Conservation (phyloP, 768 basidiomycete species). For the Mycena haematopus region DNA sequence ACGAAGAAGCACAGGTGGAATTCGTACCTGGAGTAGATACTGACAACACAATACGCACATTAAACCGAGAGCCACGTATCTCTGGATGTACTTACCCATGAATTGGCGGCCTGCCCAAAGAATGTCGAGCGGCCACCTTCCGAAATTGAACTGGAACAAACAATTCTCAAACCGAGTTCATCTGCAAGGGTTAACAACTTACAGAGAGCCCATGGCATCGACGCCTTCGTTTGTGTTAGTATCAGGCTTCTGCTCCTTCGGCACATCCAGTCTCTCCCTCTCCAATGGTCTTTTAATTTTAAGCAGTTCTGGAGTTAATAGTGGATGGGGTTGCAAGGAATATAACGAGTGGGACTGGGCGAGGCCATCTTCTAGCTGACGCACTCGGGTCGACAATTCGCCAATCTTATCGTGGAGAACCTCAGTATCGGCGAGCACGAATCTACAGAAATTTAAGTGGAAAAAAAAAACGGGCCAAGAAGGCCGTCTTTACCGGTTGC, state of each 20-base stretch:
- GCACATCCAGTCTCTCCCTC: slow-evolving; percentile 42
- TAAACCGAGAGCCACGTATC: neutral
- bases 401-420: slow-evolving; percentile 71
- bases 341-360: slow-evolving; percentile 54
- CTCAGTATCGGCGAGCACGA: slow-evolving; percentile 76
- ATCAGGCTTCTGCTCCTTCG: slow-evolving; percentile 53
- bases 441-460: slow-evolving; percentile 45
- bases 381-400: slow-evolving; percentile 65
- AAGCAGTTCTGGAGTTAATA: slow-evolving; percentile 65
- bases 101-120: slow-evolving; percentile 70
- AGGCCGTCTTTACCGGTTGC: slow-evolving; percentile 58
- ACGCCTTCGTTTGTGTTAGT: slow-evolving; percentile 63
- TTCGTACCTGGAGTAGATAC: slow-evolving; percentile 70
- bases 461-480: neutral
- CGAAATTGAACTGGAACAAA: slow-evolving; percentile 58
- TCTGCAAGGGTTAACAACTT: slow-evolving; percentile 31
- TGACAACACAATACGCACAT: slow-evolving; percentile 32
- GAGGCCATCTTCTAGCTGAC: slow-evolving; percentile 74
- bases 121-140: slow-evolving; percentile 68
- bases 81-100: slow-evolving; percentile 58
- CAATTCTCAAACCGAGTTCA: slow-evolving; percentile 7
- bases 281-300: slow-evolving; percentile 71
- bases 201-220: slow-evolving; percentile 72
- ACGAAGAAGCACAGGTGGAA: neutral
- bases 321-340: slow-evolving; percentile 59